These are phyloP conservation scores for Phyllosticta capitalensis DNA, from an alignment of 2,329 filamentous ascomycete species.

Conservation along the genomic window DNA sequence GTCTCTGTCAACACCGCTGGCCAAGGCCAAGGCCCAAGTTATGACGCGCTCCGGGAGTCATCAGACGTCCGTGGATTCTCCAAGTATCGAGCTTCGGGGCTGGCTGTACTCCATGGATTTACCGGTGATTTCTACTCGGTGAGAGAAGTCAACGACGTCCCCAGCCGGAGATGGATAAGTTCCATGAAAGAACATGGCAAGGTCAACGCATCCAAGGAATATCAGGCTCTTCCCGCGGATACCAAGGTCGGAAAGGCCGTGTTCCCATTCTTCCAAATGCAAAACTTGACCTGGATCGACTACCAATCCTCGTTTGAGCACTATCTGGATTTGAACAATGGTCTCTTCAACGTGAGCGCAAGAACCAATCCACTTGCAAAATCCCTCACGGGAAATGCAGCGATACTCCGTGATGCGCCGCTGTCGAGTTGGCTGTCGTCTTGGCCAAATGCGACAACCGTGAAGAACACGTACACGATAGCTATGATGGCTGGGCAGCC, in stretches of 20 bases:
- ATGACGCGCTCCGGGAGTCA: background rate
- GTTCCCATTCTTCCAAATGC: conserved; percentile 3
- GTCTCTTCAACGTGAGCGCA: conserved; percentile 5
- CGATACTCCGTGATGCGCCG: background rate
- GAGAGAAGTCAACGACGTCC: background rate
- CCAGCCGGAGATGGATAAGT: conserved; percentile 2
- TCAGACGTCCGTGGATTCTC: background rate
- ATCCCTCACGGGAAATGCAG: background rate
- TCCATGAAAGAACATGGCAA: conserved; percentile 1
- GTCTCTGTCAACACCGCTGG: conserved; percentile 1
- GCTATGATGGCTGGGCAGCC: background rate
- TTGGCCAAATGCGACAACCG: background rate
- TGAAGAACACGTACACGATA: background rate
- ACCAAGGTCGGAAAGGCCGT: conserved; percentile 1
- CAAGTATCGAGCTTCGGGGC: conserved; percentile 1
- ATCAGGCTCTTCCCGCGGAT: background rate
- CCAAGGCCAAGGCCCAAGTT: background rate
- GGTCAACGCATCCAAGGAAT: background rate
- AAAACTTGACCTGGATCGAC: conserved; percentile 1
- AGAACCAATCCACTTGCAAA: background rate
- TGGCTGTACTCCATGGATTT: conserved; percentile 4
- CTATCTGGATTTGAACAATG: background rate
- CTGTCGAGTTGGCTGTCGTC: background rate
- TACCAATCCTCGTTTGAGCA: background rate
- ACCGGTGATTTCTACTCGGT: conserved; percentile 3